Evolutionary conservation across 805 yeast genomes (phyloP), one percentile per base, ranked within the genome.

Genomic region (Wickerhamiella slavikovae): DNA sequence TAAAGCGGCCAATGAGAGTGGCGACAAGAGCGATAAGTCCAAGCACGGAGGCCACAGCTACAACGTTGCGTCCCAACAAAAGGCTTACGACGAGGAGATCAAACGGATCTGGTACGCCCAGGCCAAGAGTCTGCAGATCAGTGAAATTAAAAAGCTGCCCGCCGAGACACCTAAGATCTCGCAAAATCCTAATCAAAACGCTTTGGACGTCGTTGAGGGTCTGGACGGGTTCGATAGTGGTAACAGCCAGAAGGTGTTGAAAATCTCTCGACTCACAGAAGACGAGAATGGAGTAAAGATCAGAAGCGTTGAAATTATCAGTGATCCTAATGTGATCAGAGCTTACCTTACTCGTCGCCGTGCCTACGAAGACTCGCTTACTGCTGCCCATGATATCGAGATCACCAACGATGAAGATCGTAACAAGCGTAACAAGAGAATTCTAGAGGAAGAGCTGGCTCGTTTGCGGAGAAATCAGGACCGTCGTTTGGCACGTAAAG

Each of bases 61-160:
- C 42, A 75, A 73, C 40, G 83, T 76, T 25, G 80, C 85, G 0
- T 52, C 68, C 37, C 96, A 85, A 50, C 96, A 85, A 45, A 75
- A 73, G 45, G 69, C 89, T 2, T 89, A 89, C 43, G 94, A 85
- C 37, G 83, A 75, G 35, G 96, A 89, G 47, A 75, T 89, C 34
- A 61, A 66, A 22, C 64, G 80, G 31, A 82, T 83, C 17, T 89
- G 98, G 98, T 73, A 76, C 42, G 68, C 73, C 5, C 96, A 85
- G 47, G 66, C 71, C 29, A 60, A 64, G 35, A 62, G 71, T 8
- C 55, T 83, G 30, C 54, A 64, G 13, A 53, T 57, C 51, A 29
- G 57, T 3, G 55, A 58, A 34, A 47, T 49, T 18, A 41, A 48
- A 3, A 54, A 60, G 31, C 40, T 42, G 19, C 40, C 39, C 4